Conservation (phyloP, 257 asterid genomes). For the Solanum dulcamara region DNA sequence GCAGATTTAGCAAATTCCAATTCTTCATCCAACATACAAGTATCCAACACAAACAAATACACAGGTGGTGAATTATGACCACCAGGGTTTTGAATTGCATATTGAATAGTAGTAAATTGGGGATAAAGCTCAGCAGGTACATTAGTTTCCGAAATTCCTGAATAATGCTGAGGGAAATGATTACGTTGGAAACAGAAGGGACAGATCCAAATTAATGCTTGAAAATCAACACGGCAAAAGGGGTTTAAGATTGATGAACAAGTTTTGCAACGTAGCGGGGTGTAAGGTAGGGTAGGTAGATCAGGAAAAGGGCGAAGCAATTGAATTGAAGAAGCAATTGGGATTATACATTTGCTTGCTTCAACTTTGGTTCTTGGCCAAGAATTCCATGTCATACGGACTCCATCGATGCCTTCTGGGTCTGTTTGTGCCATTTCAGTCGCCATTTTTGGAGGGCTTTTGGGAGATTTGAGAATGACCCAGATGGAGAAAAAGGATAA, state of each 20-base stretch:
- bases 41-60: slow-evolving; percentile 77
- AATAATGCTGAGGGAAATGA: slow-evolving; percentile 67
- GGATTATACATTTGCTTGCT: slow-evolving; percentile 88
- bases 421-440: slow-evolving; percentile 82
- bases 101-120: slow-evolving; percentile 73
- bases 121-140: slow-evolving; percentile 86
- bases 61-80: slow-evolving; percentile 1
- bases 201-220: slow-evolving; percentile 91
- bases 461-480: background rate
- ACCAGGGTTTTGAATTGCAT: slow-evolving; percentile 15
- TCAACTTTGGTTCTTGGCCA: slow-evolving; percentile 96
- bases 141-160: slow-evolving; percentile 56
- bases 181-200: slow-evolving; percentile 86
- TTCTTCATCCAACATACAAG: slow-evolving; percentile 93
- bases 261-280: slow-evolving; percentile 78
- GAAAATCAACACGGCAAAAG: slow-evolving; percentile 72
- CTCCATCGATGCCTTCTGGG: slow-evolving; percentile 89
- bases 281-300: slow-evolving; percentile 54
- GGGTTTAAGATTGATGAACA: slow-evolving; percentile 68
- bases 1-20: slow-evolving; percentile 74
- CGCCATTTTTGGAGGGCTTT: background rate
- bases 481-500: background rate
- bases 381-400: slow-evolving; percentile 84
- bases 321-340: slow-evolving; percentile 86
- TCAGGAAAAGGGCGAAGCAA: slow-evolving; percentile 84